These are phyloP conservation scores for Artemisia annua DNA, from an alignment of 129 eudicot genomes.

Conservation along the genomic window DNA sequence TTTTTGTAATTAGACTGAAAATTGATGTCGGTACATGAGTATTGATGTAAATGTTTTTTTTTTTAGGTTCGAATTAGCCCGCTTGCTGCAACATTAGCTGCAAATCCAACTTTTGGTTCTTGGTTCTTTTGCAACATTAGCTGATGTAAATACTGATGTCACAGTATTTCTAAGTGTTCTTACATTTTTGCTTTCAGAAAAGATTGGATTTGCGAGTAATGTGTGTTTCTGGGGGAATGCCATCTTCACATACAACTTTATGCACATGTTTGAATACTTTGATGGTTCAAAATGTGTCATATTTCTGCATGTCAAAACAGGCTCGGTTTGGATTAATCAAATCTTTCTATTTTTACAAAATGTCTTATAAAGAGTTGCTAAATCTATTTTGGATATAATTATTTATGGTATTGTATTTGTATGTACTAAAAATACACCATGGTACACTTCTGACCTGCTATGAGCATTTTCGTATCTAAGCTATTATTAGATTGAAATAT, in stretches of 20 bases:
- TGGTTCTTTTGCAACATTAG: too few species aligned
- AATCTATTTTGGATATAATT: too few species aligned
- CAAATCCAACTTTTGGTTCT: constrained; percentile 72
- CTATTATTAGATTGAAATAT: too few species aligned
- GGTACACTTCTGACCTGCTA: too few species aligned
- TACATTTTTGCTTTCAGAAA: constrained; percentile 76
- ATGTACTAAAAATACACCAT: too few species aligned
- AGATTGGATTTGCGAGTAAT: constrained; percentile 72
- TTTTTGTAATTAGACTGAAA: not conserved
- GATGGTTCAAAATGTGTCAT: constrained; percentile 66
- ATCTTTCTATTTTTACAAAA: too few species aligned
- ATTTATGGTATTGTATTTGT: too few species aligned
- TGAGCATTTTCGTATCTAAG: too few species aligned
- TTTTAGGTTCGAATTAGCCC: constrained; percentile 67
- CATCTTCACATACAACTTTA: constrained; percentile 88
- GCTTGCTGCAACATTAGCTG: constrained; percentile 71
- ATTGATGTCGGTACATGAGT: not conserved
- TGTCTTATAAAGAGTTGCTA: too few species aligned
- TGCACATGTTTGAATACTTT: constrained; percentile 82
- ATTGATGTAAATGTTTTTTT: not conserved
- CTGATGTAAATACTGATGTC: constrained; percentile 74
- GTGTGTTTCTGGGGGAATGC: constrained; percentile 96
- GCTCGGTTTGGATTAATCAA: too few species aligned
- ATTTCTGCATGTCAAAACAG: too few species aligned
- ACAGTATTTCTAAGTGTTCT: constrained; percentile 63